Conservation (phyloP, 2,329 filamentous ascomycete genomes). For the Scortechinia acanthostroma region DNA sequence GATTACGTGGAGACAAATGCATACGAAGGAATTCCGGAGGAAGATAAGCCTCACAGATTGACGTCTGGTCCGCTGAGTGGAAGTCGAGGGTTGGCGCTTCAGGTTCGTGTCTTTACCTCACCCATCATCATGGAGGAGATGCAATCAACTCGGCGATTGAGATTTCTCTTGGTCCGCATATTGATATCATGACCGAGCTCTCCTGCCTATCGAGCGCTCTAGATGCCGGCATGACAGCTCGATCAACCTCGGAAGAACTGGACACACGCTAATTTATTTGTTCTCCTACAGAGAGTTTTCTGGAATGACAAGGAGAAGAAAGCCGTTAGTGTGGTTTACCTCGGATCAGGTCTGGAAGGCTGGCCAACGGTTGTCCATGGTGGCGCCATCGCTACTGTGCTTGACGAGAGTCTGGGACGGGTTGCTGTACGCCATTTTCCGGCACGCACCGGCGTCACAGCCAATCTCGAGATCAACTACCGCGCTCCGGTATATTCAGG, state of each 20-base stretch:
- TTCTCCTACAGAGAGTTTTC: slow-evolving; percentile 49
- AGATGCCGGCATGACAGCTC: background rate
- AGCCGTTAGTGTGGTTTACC: slow-evolving; percentile 56
- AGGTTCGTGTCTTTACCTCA: no score
- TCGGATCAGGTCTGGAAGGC: slow-evolving; percentile 57
- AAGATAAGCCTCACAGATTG: slow-evolving; percentile 15
- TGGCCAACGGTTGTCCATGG: slow-evolving; percentile 71
- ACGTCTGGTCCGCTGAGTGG: slow-evolving; percentile 33
- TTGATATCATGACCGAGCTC: no score
- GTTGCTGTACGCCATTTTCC: slow-evolving; percentile 42
- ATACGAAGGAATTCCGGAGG: background rate
- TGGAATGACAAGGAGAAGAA: slow-evolving; percentile 50
- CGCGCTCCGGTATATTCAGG: slow-evolving; percentile 48
- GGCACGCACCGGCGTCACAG: slow-evolving; percentile 41
- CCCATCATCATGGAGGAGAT: no score
- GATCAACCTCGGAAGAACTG: background rate
- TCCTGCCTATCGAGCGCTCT: no score
- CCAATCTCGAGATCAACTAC: slow-evolving; percentile 54
- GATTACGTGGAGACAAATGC: background rate
- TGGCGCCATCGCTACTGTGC: slow-evolving; percentile 58
- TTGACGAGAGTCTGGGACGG: slow-evolving; percentile 65
- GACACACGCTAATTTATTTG: slow-evolving; percentile 9
- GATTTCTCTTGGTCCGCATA: no score
- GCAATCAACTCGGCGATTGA: no score
- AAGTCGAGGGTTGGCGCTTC: slow-evolving; percentile 30